Conservation (phyloP, 108 stramenopile genomes). For the Hondaea fermentalgiana region DNA sequence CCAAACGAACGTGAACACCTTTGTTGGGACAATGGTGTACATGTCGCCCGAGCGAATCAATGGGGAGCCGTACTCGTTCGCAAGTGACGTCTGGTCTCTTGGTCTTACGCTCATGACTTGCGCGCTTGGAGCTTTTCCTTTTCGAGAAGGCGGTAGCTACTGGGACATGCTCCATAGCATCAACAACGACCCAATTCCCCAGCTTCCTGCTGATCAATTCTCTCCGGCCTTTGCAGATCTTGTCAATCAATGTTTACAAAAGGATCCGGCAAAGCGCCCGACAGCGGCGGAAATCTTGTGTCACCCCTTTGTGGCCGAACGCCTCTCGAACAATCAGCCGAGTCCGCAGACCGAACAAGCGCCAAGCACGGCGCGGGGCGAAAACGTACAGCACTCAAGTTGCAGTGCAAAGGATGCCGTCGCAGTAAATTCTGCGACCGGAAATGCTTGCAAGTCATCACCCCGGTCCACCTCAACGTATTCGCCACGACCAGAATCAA, state of each 20-base stretch:
- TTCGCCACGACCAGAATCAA: background rate
- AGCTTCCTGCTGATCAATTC: background rate
- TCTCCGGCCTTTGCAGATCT: background rate
- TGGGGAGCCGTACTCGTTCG: slow-evolving; percentile 40
- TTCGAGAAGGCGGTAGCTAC: slow-evolving; percentile 13
- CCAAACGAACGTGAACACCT: slow-evolving; percentile 19
- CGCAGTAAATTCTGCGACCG: background rate
- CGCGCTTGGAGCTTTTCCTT: slow-evolving; percentile 68
- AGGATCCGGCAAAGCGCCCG: slow-evolving; percentile 33
- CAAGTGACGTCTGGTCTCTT: slow-evolving; percentile 54
- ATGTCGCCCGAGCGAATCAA: slow-evolving; percentile 55
- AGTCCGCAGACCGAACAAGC: background rate
- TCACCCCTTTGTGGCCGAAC: slow-evolving; percentile 33
- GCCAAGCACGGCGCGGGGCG: too few relatives aligned
- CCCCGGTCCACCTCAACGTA: background rate
- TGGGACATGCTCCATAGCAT: slow-evolving; percentile 17
- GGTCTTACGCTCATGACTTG: slow-evolving; percentile 79
- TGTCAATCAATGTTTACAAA: slow-evolving; percentile 24
- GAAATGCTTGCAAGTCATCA: background rate
- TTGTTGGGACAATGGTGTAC: slow-evolving; percentile 61
- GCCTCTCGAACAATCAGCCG: background rate
- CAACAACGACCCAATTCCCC: background rate
- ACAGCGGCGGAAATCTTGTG: slow-evolving; percentile 38
- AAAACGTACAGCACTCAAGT: too few relatives aligned
- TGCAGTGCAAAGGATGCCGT: too few relatives aligned